Base-by-base conservation (phyloP, 176 grass and related monocot species). In the Microstegium vimineum region DNA sequence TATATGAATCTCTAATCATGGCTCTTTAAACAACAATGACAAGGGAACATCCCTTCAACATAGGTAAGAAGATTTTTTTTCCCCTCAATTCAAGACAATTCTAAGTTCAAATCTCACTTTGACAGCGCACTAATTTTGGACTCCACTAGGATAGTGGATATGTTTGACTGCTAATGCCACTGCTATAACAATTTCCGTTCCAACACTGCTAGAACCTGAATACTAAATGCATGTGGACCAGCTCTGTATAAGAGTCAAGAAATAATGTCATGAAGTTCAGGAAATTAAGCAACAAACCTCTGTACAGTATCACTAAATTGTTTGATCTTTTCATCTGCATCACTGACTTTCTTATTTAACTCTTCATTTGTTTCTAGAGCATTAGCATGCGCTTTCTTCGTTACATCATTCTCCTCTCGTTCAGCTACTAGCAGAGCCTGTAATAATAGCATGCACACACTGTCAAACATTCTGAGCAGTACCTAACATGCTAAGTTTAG, bases 281-380 rank as follows among this genome's bases (percentile, higher is more conserved):
- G 57, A 40, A 82, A 71, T 61, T 75, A 63, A 89, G 61, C 23
- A 73, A 37, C 80, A 78, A 82, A 94, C 92, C 92, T 89, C 62
- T 87, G 81, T 59, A 91, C 32, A 75, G 23, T 86, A 65, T 89
- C 86, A 81, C 52, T 51, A 80, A 90, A 87, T 47, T 91, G 86
- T 26, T 82, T 78, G 67, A 79, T 86, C 68, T 83, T 81, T 71
- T 87, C 86, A 51, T 89, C 84, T 78, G 79, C 73, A 67, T 85
- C 72, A 62, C 89, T 78, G 68, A 85, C 66, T 94, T 82, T 87
- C 67, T 74, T 86, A 75, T 78, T 82, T 10, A 91, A 85, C 40
- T 90, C 92, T 75, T 89, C 87, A 64, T 85, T 94, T 46, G 14
- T 87, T 75, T 87, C 89, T 80, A 89, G 84, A 71, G 89, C 65